Evolutionary conservation across 2,329 filamentous ascomycete genomes (phyloP).

Genomic region (Arachnomyces sp.): DNA sequence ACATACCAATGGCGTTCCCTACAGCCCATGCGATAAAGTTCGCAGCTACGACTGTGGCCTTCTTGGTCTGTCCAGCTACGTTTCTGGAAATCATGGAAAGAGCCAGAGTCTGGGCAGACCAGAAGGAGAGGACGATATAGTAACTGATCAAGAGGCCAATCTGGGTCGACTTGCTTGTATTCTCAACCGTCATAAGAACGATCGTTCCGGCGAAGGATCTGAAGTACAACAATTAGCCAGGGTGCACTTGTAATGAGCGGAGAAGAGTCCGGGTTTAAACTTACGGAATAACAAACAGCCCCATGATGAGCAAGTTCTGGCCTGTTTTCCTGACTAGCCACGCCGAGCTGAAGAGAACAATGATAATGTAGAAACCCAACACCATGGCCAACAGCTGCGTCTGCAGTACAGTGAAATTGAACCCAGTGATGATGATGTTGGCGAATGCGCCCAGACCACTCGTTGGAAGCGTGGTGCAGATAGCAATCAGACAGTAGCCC

Average conservation of each 20-base stretch:
- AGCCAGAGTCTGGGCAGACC: slow-evolving; percentile 61
- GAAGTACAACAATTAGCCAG: not conserved
- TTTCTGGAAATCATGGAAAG: slow-evolving; percentile 64
- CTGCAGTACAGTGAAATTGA: slow-evolving; percentile 58
- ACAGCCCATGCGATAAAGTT: slow-evolving; percentile 65
- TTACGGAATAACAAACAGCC: slow-evolving; percentile 58
- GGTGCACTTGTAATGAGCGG: not conserved
- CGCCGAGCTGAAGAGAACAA: slow-evolving; percentile 58
- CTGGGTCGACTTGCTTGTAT: slow-evolving; percentile 50
- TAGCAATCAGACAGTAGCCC: slow-evolving; percentile 57
- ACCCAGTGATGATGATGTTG: slow-evolving; percentile 65
- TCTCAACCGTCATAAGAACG: slow-evolving; percentile 61
- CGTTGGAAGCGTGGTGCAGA: slow-evolving; percentile 67
- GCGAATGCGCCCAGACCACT: slow-evolving; percentile 66
- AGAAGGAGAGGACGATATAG: slow-evolving; percentile 72
- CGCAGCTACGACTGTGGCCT: slow-evolving; percentile 58
- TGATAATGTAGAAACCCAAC: slow-evolving; percentile 64
- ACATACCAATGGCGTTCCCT: slow-evolving; percentile 58
- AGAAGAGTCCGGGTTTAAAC: slow-evolving; percentile 18
- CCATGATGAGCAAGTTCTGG: slow-evolving; percentile 64
- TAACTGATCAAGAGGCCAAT: slow-evolving; percentile 64
- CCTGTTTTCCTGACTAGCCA: slow-evolving; percentile 61
- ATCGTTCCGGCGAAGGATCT: slow-evolving; percentile 65
- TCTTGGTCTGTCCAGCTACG: slow-evolving; percentile 67
- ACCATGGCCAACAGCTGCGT: slow-evolving; percentile 71